Evolutionary conservation across 164 flowering plant species (phyloP).

Genomic region (Piper longum): DNA sequence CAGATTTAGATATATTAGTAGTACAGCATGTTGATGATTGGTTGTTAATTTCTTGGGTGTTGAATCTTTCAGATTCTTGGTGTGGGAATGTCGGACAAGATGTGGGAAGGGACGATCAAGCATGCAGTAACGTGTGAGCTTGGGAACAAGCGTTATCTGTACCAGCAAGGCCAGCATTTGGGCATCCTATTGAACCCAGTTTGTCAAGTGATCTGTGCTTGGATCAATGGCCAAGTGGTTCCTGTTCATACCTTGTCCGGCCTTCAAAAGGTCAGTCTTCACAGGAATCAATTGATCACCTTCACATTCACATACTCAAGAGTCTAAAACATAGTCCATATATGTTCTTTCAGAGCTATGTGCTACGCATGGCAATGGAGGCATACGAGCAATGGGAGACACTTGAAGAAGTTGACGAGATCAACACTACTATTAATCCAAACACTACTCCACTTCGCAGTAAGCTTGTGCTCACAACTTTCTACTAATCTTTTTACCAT

Average conservation of each 20-base stretch:
- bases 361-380: constrained; percentile 12
- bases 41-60: too few relatives aligned
- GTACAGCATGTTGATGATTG: background rate
- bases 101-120: constrained; percentile 47
- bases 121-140: constrained; percentile 48
- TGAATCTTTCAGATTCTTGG: constrained; percentile 39
- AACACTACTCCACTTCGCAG: constrained; percentile 2
- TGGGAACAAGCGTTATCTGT: constrained; percentile 32
- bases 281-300: background rate
- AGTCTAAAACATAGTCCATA: background rate
- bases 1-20: background rate
- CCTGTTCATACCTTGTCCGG: constrained; percentile 1
- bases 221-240: constrained; percentile 22
- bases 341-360: constrained; percentile 8
- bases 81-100: constrained; percentile 56
- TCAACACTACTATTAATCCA: background rate
- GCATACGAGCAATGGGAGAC: constrained; percentile 21
- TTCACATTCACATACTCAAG: background rate
- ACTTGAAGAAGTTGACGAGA: constrained; percentile 15
- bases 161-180: constrained; percentile 1
- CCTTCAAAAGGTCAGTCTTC: constrained; percentile 6
- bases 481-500: background rate
- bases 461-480: background rate
- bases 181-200: constrained; percentile 33
- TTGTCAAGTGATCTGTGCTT: constrained; percentile 36